Conservation (phyloP, 306 rosid genomes). For the Inga laurina region DNA sequence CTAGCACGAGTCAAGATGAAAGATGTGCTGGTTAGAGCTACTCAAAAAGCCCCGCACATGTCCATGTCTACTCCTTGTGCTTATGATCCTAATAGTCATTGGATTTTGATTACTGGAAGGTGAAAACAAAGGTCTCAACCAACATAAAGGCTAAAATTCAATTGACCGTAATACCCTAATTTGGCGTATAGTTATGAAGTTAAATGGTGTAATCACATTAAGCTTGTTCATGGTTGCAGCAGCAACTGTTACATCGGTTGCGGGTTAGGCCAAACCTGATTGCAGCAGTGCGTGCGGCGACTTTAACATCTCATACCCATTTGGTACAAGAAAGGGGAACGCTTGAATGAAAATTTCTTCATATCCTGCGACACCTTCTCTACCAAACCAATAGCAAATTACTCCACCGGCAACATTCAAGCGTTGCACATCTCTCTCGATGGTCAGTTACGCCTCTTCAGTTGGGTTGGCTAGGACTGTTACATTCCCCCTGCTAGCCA, state of each 20-base stretch:
- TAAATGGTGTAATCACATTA: neutral
- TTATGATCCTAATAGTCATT: no score
- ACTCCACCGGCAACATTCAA: neutral
- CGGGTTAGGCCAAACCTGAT: neutral
- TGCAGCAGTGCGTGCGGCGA: conserved; percentile 6
- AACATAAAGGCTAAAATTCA: no score
- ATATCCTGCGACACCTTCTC: neutral
- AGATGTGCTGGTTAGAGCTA: no score
- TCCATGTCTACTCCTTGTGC: no score
- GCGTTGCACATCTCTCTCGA: neutral
- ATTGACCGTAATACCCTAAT: neutral
- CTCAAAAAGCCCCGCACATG: no score
- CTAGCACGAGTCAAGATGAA: no score
- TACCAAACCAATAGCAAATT: neutral
- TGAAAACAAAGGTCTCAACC: no score
- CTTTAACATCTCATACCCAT: conserved; percentile 15
- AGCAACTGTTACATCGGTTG: neutral
- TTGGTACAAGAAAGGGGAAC: neutral
- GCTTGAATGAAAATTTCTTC: neutral
- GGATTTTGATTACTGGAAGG: no score
- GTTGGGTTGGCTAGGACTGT: neutral
- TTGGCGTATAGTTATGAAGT: neutral
- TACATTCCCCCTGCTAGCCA: neutral
- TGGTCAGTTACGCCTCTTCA: neutral
- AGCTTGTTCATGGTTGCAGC: neutral